Conservation (phyloP, 352 stramenopile species). For the Blastocystis sp. region DNA sequence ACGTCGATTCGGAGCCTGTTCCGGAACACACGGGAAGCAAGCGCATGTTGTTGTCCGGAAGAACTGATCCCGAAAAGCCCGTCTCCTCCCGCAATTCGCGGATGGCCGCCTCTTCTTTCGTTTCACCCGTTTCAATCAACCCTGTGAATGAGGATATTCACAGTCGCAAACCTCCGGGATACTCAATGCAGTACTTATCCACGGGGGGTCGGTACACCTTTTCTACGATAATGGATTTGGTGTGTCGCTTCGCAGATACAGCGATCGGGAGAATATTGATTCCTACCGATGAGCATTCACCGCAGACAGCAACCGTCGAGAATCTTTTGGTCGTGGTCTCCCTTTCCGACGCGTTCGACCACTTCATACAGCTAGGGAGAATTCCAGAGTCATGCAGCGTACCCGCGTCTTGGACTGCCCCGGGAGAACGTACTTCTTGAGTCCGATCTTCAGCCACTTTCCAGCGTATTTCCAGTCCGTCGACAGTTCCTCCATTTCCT, state of each 20-base stretch:
- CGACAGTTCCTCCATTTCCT: neutral
- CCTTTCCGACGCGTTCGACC: conserved; percentile 14
- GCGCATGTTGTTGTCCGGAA: neutral
- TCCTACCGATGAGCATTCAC: neutral
- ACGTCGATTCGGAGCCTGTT: conserved; percentile 38
- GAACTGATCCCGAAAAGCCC: conserved; percentile 1
- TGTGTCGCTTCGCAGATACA: neutral
- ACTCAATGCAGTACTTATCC: conserved; percentile 44
- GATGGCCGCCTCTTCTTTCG: neutral
- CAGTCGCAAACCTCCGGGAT: neutral
- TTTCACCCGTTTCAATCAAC: conserved; percentile 22
- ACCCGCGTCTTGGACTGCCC: conserved; percentile 7
- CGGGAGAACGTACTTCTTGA: conserved; percentile 39
- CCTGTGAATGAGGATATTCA: neutral
- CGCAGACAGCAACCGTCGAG: conserved; percentile 12
- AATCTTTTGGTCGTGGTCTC: neutral
- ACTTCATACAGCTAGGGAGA: conserved; percentile 10
- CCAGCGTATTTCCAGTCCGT: conserved; percentile 32
- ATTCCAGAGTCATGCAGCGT: neutral
- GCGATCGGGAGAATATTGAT: conserved; percentile 16
- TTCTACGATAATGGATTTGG: conserved; percentile 10
- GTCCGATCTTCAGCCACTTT: conserved; percentile 24
- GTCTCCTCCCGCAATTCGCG: conserved; percentile 48
- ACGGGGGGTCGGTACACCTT: conserved; percentile 47
- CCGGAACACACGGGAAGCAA: conserved; percentile 45